Percentiles rank a stretch among this genome's conserved stretches.
phyloP scores from a whole-genome alignment of 2,329 filamentous ascomycete genomes.

The Ilyonectria destructans region DNA sequence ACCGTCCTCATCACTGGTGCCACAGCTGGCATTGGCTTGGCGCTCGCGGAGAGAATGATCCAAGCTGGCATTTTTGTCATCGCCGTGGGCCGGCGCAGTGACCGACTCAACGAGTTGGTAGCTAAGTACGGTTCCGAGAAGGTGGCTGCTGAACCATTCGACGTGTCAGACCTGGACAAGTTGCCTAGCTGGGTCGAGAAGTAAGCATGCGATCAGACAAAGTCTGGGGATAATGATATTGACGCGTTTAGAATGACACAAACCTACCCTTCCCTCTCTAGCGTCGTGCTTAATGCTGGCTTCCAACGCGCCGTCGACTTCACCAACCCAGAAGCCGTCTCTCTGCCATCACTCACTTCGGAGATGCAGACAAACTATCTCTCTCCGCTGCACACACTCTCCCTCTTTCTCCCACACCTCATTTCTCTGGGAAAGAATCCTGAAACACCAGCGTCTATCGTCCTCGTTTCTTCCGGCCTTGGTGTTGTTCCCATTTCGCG shows the following conservation, averaged over 20 bases:
- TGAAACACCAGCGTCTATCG: conserved; percentile 10
- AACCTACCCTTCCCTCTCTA: conserved; percentile 53
- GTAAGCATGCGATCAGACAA: conserved; percentile 9
- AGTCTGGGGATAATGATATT: neutral
- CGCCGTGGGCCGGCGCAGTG: conserved; percentile 62
- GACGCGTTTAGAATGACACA: conserved; percentile 18
- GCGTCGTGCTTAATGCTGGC: conserved; percentile 70
- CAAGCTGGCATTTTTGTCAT: conserved; percentile 60
- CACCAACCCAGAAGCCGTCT: conserved; percentile 36
- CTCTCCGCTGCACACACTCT: conserved; percentile 31
- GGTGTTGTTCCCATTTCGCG: conserved; percentile 20
- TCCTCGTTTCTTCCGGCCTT: conserved; percentile 35
- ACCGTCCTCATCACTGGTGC: conserved; percentile 65
- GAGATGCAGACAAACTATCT: conserved; percentile 34
- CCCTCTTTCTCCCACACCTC: conserved; percentile 34
- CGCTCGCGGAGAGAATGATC: conserved; percentile 55
- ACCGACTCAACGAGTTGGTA: conserved; percentile 64
- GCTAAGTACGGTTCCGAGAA: conserved; percentile 59
- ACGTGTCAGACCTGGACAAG: conserved; percentile 61
- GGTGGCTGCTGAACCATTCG: conserved; percentile 53
- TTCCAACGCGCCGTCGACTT: conserved; percentile 61
- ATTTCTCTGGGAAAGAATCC: conserved; percentile 32
- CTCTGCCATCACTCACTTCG: conserved; percentile 42
- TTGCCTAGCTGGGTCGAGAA: conserved; percentile 40
- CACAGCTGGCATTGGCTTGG: conserved; percentile 38